A percentile compares a stretch with the other conserved stretches of the same genome.
Conservation (phyloP, 768 basidiomycete species). For the Rhizopogon sp. region DNA sequence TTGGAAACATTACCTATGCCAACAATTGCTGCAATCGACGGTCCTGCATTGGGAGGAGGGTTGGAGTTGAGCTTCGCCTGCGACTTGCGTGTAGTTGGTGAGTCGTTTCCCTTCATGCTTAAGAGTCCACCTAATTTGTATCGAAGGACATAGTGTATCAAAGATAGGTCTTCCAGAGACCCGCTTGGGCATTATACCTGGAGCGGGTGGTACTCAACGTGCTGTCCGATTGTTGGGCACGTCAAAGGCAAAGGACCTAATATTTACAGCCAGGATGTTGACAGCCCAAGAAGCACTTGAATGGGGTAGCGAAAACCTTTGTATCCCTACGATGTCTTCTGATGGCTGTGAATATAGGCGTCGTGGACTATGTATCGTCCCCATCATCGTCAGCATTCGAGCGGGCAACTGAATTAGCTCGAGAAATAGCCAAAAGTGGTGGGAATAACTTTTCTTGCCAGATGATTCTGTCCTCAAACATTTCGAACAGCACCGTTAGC, state of each 20-base stretch:
- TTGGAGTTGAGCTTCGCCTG: slow-evolving; percentile 84
- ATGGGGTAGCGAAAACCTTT: slow-evolving; percentile 46
- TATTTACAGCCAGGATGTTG: slow-evolving; percentile 74
- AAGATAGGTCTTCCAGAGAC: slow-evolving; percentile 89
- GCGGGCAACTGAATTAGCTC: slow-evolving; percentile 64
- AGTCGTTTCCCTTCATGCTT: slow-evolving; percentile 10
- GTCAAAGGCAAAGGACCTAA: slow-evolving; percentile 80
- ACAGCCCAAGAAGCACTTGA: slow-evolving; percentile 63
- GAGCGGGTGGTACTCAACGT: slow-evolving; percentile 87
- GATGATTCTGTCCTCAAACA: neutral
- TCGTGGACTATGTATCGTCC: slow-evolving; percentile 76
- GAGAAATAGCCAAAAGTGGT: slow-evolving; percentile 66
- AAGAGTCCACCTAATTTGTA: neutral
- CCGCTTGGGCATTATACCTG: slow-evolving; percentile 79
- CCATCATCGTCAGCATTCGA: slow-evolving; percentile 60
- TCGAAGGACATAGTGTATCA: slow-evolving; percentile 55
- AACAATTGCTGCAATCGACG: slow-evolving; percentile 90
- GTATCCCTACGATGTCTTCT: neutral
- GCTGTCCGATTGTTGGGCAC: slow-evolving; percentile 72
- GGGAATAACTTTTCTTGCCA: slow-evolving; percentile 4
- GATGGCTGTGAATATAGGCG: slow-evolving; percentile 39
- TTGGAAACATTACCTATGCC: slow-evolving; percentile 85
- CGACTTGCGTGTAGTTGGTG: slow-evolving; percentile 87
- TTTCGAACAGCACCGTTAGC: slow-evolving; percentile 68
- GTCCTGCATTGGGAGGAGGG: slow-evolving; percentile 91